These are phyloP conservation scores for Cadophora sp. DNA, from an alignment of 2,329 filamentous ascomycete species.

Conservation along the genomic window DNA sequence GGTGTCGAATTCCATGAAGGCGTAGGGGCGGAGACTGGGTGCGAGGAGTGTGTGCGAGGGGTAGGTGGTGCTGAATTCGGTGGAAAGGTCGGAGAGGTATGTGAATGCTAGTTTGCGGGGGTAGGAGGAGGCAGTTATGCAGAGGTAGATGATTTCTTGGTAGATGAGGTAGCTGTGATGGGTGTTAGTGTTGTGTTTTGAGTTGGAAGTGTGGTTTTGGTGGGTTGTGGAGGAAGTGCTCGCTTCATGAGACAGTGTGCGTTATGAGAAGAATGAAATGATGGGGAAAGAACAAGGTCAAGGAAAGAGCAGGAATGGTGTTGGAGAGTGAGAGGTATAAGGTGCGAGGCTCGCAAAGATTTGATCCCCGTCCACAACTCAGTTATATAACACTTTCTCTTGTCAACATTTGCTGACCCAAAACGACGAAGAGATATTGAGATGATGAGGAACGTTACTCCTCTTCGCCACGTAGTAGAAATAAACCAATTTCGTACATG, in stretches of 20 bases:
- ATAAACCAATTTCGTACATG: too few relatives aligned
- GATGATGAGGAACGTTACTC: neutral
- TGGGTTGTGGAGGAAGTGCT: neutral
- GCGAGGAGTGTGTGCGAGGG: conserved; percentile 74
- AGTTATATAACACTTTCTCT: neutral
- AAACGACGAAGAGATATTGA: neutral
- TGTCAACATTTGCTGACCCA: neutral
- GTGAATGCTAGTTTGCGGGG: conserved; percentile 98
- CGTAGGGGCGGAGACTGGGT: conserved; percentile 83
- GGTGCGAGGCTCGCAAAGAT: neutral
- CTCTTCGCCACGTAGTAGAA: neutral
- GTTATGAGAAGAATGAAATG: neutral
- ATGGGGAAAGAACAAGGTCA: too few relatives aligned
- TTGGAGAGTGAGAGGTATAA: neutral
- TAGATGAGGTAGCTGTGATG: conserved; percentile 78
- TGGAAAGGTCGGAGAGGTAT: conserved; percentile 90
- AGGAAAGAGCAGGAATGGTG: neutral
- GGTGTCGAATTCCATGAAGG: conserved; percentile 97
- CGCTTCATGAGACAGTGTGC: neutral
- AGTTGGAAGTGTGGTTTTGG: neutral
- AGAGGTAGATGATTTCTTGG: conserved; percentile 85
- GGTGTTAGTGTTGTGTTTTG: conserved; percentile 14
- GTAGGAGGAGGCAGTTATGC: conserved; percentile 92
- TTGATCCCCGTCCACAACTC: neutral
- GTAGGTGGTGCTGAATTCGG: conserved; percentile 91